These are phyloP conservation scores for Gossypium gossypioides DNA, from an alignment of 441 rosid genomes.

Conservation along the genomic window DNA sequence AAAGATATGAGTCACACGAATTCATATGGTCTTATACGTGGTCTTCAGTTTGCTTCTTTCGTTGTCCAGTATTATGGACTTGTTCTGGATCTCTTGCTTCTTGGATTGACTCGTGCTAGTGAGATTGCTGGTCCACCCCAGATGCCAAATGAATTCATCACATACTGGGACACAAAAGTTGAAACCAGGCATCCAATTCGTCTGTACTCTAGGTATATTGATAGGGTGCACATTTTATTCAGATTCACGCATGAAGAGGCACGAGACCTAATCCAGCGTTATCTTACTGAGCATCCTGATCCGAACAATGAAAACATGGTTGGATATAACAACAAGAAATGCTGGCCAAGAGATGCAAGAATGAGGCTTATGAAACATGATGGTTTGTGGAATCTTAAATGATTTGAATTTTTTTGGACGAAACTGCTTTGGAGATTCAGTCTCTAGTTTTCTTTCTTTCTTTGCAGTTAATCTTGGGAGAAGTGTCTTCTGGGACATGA, in stretches of 20 bases:
- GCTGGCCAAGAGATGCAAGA: constrained; percentile 99
- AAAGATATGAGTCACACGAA: constrained; percentile 99
- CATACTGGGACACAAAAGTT: constrained; percentile 93
- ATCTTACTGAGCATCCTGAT: constrained; percentile 98
- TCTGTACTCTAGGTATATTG: constrained; percentile 87
- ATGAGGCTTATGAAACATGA: constrained; percentile 99
- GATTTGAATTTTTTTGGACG: not conserved
- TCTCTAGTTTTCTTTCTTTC: not conserved
- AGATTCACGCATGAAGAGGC: constrained; percentile 97
- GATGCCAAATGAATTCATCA: constrained; percentile 92
- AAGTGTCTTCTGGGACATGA: constrained; percentile 99
- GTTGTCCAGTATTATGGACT: constrained; percentile 97
- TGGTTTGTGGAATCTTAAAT: constrained; percentile 33
- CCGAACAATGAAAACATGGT: constrained; percentile 99
- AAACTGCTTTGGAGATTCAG: not conserved
- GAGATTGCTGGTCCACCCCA: constrained; percentile 99
- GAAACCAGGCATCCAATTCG: constrained; percentile 95
- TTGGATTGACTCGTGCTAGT: constrained; percentile 94
- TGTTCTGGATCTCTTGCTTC: constrained; percentile 83
- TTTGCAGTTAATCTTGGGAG: constrained; percentile 89
- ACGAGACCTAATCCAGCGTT: constrained; percentile 94
- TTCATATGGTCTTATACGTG: constrained; percentile 95
- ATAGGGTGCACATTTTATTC: constrained; percentile 87
- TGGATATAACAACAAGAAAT: constrained; percentile 97
- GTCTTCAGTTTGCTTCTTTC: constrained; percentile 98